Base-by-base conservation (phyloP, 371 early-diverging fungal species). In the Amoeboaphelidium protococcarum region DNA sequence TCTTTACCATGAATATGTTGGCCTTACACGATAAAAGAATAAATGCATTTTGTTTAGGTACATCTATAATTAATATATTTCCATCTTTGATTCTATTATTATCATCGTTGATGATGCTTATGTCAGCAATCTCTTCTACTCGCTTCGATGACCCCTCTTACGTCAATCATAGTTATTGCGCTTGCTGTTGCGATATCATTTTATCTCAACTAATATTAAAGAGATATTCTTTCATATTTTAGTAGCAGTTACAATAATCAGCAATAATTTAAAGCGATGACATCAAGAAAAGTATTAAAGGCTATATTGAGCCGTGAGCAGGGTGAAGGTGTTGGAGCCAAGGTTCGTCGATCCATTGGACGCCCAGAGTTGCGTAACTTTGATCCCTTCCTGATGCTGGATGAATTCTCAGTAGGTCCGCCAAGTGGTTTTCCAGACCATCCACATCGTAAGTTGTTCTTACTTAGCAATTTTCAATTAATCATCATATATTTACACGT, bases 341-440 rank as follows among this genome's bases (percentile, higher is more conserved):
- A 57, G 3, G 81, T 85, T n/a, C 69, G 74, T 40, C 69, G 85
- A 12, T 63, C 67, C 25, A 76, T 85, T 45, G 82, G 82, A 26
- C 67, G 66, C 1, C 55, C 50, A 19, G 58, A 66, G 19, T 63
- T 78, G 13, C 63, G 72, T 40, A 69, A 75, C 53, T 67, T 78
- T 26, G 85, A 84, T 54, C 84, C 84, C 0, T 80, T 83, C 58
- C 63, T 83, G 16, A 69, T 81, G 73, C 65, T 83, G 22, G 82
- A 83, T 58, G 81, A 82, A 52, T 73, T 79, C 56, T 56, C 54
- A 45, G 67, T 72, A n/a, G 42, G 21, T 6, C 54, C 60, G 24
- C 53, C 52, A 12, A 56, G 56, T 26, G 58, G 59, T 23, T 54
- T 58, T 52, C 46, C 73, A 67, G 44, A 71, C 57, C 50, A 67